A percentile compares a stretch with the other conserved stretches of the same genome.
phyloP scores from a whole-genome alignment of 2,329 filamentous ascomycete species.

The Diaporthe ilicicola region DNA sequence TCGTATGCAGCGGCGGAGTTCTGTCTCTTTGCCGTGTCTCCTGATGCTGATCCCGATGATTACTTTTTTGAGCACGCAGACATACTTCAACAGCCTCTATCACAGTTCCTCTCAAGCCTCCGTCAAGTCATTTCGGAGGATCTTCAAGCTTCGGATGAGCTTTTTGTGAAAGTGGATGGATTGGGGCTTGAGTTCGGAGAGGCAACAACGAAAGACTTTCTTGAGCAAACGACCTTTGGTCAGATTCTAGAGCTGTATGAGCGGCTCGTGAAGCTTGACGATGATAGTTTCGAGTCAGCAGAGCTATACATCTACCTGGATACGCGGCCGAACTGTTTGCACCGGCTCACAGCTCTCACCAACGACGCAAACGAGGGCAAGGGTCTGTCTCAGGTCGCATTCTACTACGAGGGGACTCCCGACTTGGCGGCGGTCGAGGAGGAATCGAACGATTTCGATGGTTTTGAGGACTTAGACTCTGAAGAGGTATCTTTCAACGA shows the following conservation, averaged over 20 bases:
- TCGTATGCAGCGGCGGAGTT: conserved; percentile 44
- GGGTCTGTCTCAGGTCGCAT: conserved; percentile 28
- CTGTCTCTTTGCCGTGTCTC: conserved; percentile 43
- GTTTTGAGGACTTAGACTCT: not conserved
- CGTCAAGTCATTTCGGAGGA: conserved; percentile 57
- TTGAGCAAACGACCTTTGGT: conserved; percentile 30
- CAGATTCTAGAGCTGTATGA: conserved; percentile 31
- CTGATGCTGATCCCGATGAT: conserved; percentile 48
- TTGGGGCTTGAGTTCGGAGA: conserved; percentile 63
- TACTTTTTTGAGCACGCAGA: conserved; percentile 56
- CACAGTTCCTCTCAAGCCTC: conserved; percentile 53
- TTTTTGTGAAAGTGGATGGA: conserved; percentile 61
- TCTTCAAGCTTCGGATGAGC: conserved; percentile 54
- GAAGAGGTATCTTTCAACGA: conserved; percentile 16
- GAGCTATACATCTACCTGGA: conserved; percentile 31
- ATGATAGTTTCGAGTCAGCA: conserved; percentile 22
- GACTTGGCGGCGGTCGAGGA: conserved; percentile 26
- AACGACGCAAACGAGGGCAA: conserved; percentile 25
- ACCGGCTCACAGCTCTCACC: conserved; percentile 28
- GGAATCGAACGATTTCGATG: conserved; percentile 29
- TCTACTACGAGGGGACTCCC: conserved; percentile 29
- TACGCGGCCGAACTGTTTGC: conserved; percentile 25
- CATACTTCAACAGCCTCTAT: conserved; percentile 53
- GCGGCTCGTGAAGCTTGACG: conserved; percentile 27
- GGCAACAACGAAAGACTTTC: conserved; percentile 30